Base-by-base conservation (phyloP, 148 eudicot genomes). In the Persicaria tinctoria region DNA sequence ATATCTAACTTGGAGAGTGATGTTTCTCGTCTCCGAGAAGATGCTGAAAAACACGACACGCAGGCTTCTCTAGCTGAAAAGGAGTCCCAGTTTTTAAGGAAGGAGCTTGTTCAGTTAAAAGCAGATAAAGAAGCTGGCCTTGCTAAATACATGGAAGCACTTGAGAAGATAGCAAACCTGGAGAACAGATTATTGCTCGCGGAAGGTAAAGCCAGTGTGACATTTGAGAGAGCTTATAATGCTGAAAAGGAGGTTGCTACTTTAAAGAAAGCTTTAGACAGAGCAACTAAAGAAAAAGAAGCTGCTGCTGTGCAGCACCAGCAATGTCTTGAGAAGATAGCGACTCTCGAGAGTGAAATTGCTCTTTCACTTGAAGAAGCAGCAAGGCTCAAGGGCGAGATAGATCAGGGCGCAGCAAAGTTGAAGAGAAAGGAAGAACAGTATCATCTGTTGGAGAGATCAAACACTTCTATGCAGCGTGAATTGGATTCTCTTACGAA, bases 381-480 rank as follows among this genome's bases (percentile, higher is more conserved):
- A n/a, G 79, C 84, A 76, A 79, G 86, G 83, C 88, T 94, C 38
- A 88, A 84, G 76, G 76, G n/a, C 7, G 89, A 93, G 86, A 79
- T 89, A 55, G 83, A 85, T 47, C 83, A 75, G 53, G 88, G 89
- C 27, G 87, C 79, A 56, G 79, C 80, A 45, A 90, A 86, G 81
- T 77, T 94, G 70, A 90, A 87, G 81, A 86, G 85, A 74, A 84
- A 89, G 48, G 96, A 94, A 83, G 97, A 91, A 76, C 87, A 66
- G 75, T 84, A 93, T 63, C 70, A 80, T 45, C 51, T 83, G 74
- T 82, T 90, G 84, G 93, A 89, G 69, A 84, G 76, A 73, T 86
- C 89, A 11, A 91, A 88, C 55, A 81, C 75, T 64, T 89, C 87
- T 47, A 85, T 88, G 83, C 83, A 85, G 41, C 73, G 75, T 12